These are phyloP conservation scores for Aspergillus indologenus DNA, from an alignment of 495 filamentous ascomycete species.

Conservation along the genomic window DNA sequence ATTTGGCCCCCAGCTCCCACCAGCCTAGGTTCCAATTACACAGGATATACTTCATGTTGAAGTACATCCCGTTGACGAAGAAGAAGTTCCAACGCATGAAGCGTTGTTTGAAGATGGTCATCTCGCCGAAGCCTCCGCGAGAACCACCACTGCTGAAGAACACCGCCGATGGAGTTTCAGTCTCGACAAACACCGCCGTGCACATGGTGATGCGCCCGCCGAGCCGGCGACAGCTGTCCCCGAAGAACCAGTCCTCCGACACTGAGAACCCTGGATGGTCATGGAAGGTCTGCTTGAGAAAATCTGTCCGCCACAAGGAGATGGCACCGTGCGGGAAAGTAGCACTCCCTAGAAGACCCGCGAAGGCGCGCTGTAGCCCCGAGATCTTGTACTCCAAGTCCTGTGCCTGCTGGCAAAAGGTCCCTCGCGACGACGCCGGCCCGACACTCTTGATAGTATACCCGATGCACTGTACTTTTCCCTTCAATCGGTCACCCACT, in stretches of 20 bases:
- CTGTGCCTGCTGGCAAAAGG: constrained; percentile 43
- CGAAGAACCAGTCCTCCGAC: constrained; percentile 48
- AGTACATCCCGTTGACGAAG: constrained; percentile 47
- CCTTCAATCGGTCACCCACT: constrained; percentile 36
- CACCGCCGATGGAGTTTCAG: constrained; percentile 41
- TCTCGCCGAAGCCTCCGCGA: constrained; percentile 50
- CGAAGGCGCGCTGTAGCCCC: constrained; percentile 36
- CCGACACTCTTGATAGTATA: constrained; percentile 41
- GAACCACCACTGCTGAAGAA: constrained; percentile 36
- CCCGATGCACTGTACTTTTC: constrained; percentile 36
- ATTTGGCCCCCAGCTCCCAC: constrained; percentile 51
- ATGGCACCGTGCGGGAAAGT: constrained; percentile 47
- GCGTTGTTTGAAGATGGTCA: constrained; percentile 48
- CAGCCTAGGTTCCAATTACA: constrained; percentile 46
- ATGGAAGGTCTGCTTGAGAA: constrained; percentile 41
- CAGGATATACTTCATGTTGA: constrained; percentile 45
- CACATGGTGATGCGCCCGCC: constrained; percentile 50
- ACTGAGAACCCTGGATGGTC: constrained; percentile 45
- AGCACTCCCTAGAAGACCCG: constrained; percentile 38
- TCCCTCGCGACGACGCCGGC: constrained; percentile 34
- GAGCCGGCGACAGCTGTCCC: constrained; percentile 40
- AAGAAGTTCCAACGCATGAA: constrained; percentile 54
- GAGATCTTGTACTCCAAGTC: constrained; percentile 49
- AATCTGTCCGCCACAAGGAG: constrained; percentile 39
- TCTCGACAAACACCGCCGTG: constrained; percentile 47